These are phyloP conservation scores for Fomitopsis serialis DNA, from an alignment of 768 basidiomycete genomes.

Conservation along the genomic window DNA sequence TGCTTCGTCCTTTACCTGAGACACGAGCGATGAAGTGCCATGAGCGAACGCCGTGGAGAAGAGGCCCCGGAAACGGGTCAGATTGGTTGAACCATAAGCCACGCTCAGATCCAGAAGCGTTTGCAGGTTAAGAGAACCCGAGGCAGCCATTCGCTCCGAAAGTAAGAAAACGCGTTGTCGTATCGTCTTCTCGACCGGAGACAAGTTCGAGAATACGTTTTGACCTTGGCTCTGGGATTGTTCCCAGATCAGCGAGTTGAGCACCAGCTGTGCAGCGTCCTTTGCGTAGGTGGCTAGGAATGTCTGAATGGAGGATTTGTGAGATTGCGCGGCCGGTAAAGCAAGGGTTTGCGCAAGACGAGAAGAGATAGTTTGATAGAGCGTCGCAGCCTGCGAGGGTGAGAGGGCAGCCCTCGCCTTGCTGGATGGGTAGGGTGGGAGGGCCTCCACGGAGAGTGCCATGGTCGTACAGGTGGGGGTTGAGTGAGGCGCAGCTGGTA, in stretches of 20 bases:
- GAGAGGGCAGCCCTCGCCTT: constrained; percentile 42
- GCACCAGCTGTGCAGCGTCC: constrained; percentile 45
- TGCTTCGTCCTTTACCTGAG: constrained; percentile 33
- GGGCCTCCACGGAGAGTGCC: constrained; percentile 27
- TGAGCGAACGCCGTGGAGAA: constrained; percentile 35
- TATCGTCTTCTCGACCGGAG: constrained; percentile 41
- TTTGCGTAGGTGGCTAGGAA: constrained; percentile 57
- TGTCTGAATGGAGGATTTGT: constrained; percentile 33
- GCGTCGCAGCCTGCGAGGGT: constrained; percentile 43
- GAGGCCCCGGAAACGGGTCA: constrained; percentile 39
- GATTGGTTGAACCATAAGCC: constrained; percentile 41
- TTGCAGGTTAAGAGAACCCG: constrained; percentile 40
- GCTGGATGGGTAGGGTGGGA: constrained; percentile 53
- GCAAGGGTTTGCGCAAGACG: constrained; percentile 42
- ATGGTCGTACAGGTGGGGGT: neutral
- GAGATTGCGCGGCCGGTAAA: constrained; percentile 43
- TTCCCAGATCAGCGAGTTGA: constrained; percentile 60
- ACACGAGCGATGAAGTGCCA: constrained; percentile 30
- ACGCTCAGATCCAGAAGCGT: constrained; percentile 61
- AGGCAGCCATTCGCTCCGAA: constrained; percentile 45
- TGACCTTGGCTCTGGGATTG: constrained; percentile 5
- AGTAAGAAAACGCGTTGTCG: constrained; percentile 46
- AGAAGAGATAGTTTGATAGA: constrained; percentile 43
- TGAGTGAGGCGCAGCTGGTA: too few species aligned
- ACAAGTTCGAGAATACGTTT: constrained; percentile 10